A percentile compares a stretch with the other conserved stretches of the same genome.
Conservation (phyloP, 768 basidiomycete genomes). For the Phanerochaete sordida region DNA sequence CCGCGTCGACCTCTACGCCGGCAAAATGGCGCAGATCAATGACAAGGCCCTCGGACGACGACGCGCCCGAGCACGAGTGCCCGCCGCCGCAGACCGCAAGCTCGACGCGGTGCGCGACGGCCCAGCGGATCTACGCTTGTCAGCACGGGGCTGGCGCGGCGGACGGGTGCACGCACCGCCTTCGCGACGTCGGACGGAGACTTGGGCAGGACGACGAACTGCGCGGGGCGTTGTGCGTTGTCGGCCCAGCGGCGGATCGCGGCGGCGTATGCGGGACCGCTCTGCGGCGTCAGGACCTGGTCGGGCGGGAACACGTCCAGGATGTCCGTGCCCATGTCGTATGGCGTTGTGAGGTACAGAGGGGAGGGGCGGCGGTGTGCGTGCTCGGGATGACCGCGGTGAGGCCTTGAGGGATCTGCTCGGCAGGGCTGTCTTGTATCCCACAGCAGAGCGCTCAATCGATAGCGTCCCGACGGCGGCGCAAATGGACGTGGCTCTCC, state of each 20-base stretch:
- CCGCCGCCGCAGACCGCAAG: slow-evolving; percentile 25
- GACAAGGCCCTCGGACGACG: slow-evolving; percentile 29
- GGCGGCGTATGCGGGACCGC: slow-evolving; percentile 8
- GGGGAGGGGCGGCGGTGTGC: too few relatives aligned
- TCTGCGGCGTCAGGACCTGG: slow-evolving; percentile 7
- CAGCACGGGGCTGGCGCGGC: background rate
- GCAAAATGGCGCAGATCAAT: slow-evolving; percentile 30
- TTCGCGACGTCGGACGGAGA: slow-evolving; percentile 5
- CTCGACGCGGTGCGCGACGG: slow-evolving; percentile 5
- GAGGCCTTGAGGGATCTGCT: too few relatives aligned
- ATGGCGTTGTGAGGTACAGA: too few relatives aligned
- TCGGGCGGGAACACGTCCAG: slow-evolving; percentile 2
- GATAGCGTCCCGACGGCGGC: too few relatives aligned
- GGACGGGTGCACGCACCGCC: background rate
- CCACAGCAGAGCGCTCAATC: too few relatives aligned
- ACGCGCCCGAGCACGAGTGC: slow-evolving; percentile 27
- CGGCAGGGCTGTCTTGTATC: too few relatives aligned
- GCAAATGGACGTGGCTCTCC: too few relatives aligned
- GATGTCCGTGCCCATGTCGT: slow-evolving; percentile 8
- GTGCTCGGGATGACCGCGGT: too few relatives aligned
- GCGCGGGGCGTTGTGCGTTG: background rate
- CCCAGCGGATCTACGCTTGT: slow-evolving; percentile 1
- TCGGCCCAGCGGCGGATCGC: slow-evolving; percentile 8
- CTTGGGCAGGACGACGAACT: slow-evolving; percentile 5
- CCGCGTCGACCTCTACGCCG: slow-evolving; percentile 23